Evolutionary conservation across 2,329 filamentous ascomycete species (phyloP).

Genomic region (Xylariaceae sp.): DNA sequence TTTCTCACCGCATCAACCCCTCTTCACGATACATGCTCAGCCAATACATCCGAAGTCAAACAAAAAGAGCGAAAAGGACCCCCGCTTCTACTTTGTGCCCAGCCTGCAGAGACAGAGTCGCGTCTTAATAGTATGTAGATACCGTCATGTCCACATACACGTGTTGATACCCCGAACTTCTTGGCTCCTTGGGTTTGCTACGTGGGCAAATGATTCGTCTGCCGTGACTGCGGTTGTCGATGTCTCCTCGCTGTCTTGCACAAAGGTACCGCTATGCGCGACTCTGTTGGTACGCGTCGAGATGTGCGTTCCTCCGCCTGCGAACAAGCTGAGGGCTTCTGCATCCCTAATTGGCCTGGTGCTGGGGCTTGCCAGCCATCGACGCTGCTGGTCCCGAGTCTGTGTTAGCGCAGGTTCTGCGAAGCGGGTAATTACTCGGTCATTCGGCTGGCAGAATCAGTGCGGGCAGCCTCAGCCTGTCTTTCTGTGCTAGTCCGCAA

Average conservation of each 20-base stretch:
- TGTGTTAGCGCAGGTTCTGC: slow-evolving; percentile 15
- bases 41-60: neutral
- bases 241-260: neutral
- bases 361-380: slow-evolving; percentile 4
- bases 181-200: neutral
- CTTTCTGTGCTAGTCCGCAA: slow-evolving; percentile 2
- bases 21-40: neutral
- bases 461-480: neutral
- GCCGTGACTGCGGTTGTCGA: neutral
- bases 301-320: neutral
- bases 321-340: slow-evolving; percentile 14
- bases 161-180: neutral
- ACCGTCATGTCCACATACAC: neutral
- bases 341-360: slow-evolving; percentile 9
- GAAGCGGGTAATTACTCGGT: neutral
- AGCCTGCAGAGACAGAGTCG: neutral
- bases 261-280: neutral
- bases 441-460: slow-evolving; percentile 8
- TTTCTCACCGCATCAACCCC: neutral
- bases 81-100: neutral
- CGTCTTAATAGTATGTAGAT: too few species aligned
- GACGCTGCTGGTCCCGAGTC: slow-evolving; percentile 8
- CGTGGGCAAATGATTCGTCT: neutral
- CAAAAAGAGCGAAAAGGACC: neutral
- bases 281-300: neutral